phyloP scores from a whole-genome alignment of 2,329 filamentous ascomycete genomes.

The Trichoderma breve region DNA sequence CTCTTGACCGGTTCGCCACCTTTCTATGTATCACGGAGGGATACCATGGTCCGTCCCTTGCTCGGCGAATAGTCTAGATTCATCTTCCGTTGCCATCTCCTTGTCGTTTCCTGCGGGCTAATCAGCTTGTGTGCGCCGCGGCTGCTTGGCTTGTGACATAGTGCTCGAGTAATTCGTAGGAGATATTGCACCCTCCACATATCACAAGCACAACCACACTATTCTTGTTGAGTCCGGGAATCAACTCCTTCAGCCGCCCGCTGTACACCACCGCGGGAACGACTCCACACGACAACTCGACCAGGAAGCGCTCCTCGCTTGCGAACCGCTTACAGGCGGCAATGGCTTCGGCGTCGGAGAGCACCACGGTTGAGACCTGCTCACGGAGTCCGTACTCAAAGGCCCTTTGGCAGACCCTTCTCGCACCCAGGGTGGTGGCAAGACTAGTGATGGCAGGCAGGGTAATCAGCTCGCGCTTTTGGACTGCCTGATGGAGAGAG shows the following conservation, averaged over 20 bases:
- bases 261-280: constrained; percentile 32
- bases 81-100: not conserved
- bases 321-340: constrained; percentile 30
- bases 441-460: constrained; percentile 68
- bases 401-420: constrained; percentile 57
- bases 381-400: constrained; percentile 32
- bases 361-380: constrained; percentile 28
- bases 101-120: not conserved
- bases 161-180: constrained; percentile 31
- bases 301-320: constrained; percentile 32
- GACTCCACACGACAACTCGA: constrained; percentile 32
- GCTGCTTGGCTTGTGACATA: not conserved
- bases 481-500: constrained; percentile 58
- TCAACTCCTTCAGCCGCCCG: constrained; percentile 25
- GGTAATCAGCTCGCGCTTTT: constrained; percentile 54
- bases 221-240: constrained; percentile 26
- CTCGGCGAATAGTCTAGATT: not conserved
- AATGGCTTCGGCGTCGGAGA: constrained; percentile 31
- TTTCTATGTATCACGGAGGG: not conserved
- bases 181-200: constrained; percentile 35
- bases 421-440: constrained; percentile 68
- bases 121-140: not conserved
- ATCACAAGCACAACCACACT: constrained; percentile 33
- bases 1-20: not conserved
- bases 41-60: not conserved